phyloP scores from a whole-genome alignment of 108 stramenopile genomes.

The Hondaea fermentalgiana region DNA sequence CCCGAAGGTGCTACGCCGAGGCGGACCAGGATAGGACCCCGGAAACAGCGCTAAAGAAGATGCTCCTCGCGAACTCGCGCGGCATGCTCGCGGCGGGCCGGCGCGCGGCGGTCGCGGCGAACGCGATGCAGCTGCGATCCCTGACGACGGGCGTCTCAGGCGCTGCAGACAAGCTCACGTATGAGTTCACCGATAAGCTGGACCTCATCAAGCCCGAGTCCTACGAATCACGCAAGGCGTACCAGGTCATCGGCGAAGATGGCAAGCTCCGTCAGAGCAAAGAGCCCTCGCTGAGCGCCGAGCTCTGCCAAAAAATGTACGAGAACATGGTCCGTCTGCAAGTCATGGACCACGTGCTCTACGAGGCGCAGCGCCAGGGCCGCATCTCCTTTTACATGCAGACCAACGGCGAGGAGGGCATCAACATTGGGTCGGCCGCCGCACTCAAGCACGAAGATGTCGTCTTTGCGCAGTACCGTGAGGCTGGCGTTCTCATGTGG shows the following conservation, averaged over 20 bases:
- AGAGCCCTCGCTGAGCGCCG: neutral
- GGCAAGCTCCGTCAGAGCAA: constrained; percentile 4
- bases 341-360: constrained; percentile 83
- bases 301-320: constrained; percentile 45
- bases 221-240: neutral
- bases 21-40: too few relatives aligned
- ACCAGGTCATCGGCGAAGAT: neutral
- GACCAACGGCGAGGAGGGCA: constrained; percentile 74
- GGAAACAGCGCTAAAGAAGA: too few relatives aligned
- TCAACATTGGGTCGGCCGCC: constrained; percentile 77
- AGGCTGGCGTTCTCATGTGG: constrained; percentile 91
- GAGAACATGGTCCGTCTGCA: constrained; percentile 77
- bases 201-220: neutral
- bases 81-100: too few relatives aligned
- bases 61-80: too few relatives aligned
- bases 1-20: too few relatives aligned
- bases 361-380: constrained; percentile 93
- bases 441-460: constrained; percentile 67
- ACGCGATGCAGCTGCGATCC: neutral
- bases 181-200: neutral
- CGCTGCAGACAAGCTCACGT: neutral
- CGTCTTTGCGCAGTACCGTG: constrained; percentile 90
- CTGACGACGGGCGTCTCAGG: neutral
- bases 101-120: too few relatives aligned
- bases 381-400: constrained; percentile 88